Evolutionary conservation across 768 basidiomycete species (phyloP).

Genomic region (Cystofilobasidium macerans): DNA sequence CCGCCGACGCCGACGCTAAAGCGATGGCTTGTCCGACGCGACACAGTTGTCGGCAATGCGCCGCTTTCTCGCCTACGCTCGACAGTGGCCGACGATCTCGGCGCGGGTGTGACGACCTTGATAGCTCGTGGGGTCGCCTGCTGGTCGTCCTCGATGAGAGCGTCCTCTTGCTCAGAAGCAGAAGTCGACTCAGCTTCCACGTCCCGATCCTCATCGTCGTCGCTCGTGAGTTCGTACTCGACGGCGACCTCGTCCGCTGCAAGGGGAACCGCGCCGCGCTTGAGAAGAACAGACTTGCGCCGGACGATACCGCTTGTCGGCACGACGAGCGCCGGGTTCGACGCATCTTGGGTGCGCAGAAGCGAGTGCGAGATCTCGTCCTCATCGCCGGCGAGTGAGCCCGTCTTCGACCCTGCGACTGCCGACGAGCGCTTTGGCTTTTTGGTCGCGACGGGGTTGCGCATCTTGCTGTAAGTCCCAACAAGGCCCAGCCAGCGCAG

Average conservation of each 20-base stretch:
- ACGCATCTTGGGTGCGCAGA: background rate
- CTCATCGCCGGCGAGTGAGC: background rate
- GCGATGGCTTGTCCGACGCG: background rate
- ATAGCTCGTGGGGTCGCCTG: background rate
- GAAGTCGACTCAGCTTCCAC: background rate
- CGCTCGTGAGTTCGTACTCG: slow-evolving; percentile 1
- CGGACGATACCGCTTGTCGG: background rate
- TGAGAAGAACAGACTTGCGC: slow-evolving; percentile 17
- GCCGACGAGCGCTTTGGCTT: slow-evolving; percentile 5
- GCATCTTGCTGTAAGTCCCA: slow-evolving; percentile 24
- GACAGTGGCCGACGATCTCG: background rate
- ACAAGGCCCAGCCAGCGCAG: too few relatives aligned
- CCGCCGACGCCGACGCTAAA: slow-evolving; percentile 5
- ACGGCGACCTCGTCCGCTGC: background rate
- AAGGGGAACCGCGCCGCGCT: background rate
- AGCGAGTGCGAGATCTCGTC: background rate
- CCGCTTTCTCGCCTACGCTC: background rate
- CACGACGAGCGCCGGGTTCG: background rate
- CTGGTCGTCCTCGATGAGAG: background rate
- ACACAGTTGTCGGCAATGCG: background rate
- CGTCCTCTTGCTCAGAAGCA: background rate
- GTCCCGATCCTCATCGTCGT: background rate
- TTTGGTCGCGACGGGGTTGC: slow-evolving; percentile 9
- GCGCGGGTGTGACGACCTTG: background rate
- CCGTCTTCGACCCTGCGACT: background rate